Percentiles rank a stretch among this genome's conserved stretches.
Conservation (phyloP, 441 rosid species). For the Croton setiger region DNA sequence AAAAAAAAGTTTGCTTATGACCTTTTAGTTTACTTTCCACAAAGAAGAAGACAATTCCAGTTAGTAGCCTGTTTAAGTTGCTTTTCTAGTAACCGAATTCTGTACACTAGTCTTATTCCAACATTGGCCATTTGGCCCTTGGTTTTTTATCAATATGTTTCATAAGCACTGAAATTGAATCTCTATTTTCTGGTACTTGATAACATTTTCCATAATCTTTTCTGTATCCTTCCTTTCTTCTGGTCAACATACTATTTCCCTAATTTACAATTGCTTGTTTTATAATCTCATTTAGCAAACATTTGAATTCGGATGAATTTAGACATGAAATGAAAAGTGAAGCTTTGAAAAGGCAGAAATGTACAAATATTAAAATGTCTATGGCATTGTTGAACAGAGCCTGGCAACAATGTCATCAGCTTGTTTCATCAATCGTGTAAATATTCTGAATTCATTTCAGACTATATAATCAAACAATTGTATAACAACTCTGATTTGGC, state of each 20-base stretch:
- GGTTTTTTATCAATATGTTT: background rate
- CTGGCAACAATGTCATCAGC: background rate
- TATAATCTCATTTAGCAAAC: conserved; percentile 5
- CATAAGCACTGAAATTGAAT: background rate
- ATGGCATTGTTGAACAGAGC: background rate
- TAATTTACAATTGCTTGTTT: background rate
- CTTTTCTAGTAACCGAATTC: conserved; percentile 5
- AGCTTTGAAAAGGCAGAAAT: background rate
- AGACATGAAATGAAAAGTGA: background rate
- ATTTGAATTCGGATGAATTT: background rate
- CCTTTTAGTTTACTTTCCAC: background rate
- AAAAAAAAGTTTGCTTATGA: conserved; percentile 1
- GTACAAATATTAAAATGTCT: background rate
- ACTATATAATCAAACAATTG: background rate
- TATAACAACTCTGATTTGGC: background rate
- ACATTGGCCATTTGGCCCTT: conserved; percentile 10
- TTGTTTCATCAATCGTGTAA: background rate
- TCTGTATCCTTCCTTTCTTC: conserved; percentile 7
- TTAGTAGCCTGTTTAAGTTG: conserved; percentile 9
- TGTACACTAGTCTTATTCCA: conserved; percentile 16
- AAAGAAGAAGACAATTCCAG: conserved; percentile 6
- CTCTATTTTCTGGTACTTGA: conserved; percentile 1
- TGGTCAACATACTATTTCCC: conserved; percentile 2
- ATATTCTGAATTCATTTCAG: background rate
- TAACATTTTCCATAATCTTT: conserved; percentile 4